Evolutionary conservation across 768 basidiomycete species (phyloP), one percentile per base, ranked within the genome.

Genomic region (Suillus tomentosus): DNA sequence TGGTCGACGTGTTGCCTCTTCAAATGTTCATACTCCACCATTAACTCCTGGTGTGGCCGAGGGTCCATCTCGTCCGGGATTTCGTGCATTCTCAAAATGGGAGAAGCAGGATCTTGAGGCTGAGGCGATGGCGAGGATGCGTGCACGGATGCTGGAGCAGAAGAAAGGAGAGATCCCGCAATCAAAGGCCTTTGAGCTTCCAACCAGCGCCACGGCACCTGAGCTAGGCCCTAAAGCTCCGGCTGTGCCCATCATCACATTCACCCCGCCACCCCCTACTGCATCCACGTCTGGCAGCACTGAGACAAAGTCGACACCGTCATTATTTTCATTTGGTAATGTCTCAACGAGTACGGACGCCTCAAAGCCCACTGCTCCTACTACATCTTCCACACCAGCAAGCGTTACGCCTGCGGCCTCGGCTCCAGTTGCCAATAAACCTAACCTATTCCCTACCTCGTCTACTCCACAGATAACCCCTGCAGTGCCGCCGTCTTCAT

Each of bases 101-200:
- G 92, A 94, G 74, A 93, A 92, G 65, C 91, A 94, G 73, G 91
- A 94, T 68, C 74, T 91, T 37, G 92, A 94, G 69, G 92, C 92
- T 3, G 85, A 85, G 50, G 90, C 91, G 27, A 88, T 94, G 83
- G 84, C 84, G 69, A 88, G 83, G 71, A 84, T 94, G 69, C 81
- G 91, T 57, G 85, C 74, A 71, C 80, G 76, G 78, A 76, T 78
- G 37, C 81, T 82, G 70, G 79, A 80, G 60, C 76, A 75, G 69
- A 80, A 80, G 71, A 80, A 81, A 65, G 73, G 73, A 66, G 77
- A 76, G 42, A 72, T 69, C 47, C 72, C 70, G 0, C 76, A 77
- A 62, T 76, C 71, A 54, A 84, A 79, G 69, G 66, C 58, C 40
- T 61, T 74, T 62, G 80, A 77, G 65, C 72, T 73, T 34, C 65